Evolutionary conservation across 371 early-diverging fungal species (phyloP), one percentile per base, ranked within the genome.

Genomic region (Apophysomyces ossiformis): DNA sequence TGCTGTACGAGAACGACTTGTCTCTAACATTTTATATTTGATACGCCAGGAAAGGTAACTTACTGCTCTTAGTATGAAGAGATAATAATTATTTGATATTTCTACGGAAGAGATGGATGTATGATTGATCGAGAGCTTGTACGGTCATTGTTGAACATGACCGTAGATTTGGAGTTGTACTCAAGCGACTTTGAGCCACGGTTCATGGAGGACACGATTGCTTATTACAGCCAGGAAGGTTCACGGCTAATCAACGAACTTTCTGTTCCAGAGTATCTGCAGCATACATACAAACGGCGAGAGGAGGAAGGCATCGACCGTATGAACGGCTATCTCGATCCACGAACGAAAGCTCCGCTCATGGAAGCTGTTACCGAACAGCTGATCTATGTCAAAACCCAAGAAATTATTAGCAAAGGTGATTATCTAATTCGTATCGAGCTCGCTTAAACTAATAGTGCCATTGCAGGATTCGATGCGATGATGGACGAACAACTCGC

Each of bases 151-250:
- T 61, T 92, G n/a, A 81, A 81, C 11, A 95, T 95, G 94, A 71
- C 92, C 65, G 60, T 87, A n/a, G 95, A 95, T 44, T 85, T 96
- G 16, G 74, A 81, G 0, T 74, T 93, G 35, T 96, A 95, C 70
- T 61, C 72, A 12, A 74, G 76, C 13, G 82, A 78, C 35, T 93
- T 97, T 71, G 92, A 95, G 73, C 64, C 77, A 11, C 68, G 76
- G 1, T 90, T 94, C 62, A 64, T 94, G 41, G 77, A 83, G 5
- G 75, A 71, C 11, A 91, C 95, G 0, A 82, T 81, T 36, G 66
- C 69, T 7, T 95, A 88, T 70, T 96, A 95, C 67, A 69, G 72
- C 21, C 75, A 67, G 18, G 93, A 95, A 69, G 86, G 90, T 15
- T 70, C 81, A n/a, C 69, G 72, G 45, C 70, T 83, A 26, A 73